phyloP scores from a whole-genome alignment of 2,329 filamentous ascomycete species.

The Lizonia empirigonia region DNA sequence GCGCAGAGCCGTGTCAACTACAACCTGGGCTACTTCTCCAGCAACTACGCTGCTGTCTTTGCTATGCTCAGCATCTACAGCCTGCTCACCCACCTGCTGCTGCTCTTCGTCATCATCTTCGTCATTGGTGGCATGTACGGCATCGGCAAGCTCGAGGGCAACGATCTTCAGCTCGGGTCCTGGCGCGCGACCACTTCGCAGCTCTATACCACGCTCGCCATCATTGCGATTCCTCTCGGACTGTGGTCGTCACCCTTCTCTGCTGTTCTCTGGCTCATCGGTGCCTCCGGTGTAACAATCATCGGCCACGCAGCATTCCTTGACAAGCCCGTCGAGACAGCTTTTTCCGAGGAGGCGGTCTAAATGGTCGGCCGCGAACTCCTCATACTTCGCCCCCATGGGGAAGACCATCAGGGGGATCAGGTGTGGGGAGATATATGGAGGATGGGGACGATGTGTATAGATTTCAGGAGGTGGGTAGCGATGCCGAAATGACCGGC shows the following conservation, averaged over 20 bases:
- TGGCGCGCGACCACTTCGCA: constrained; percentile 87
- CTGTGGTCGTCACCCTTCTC: constrained; percentile 83
- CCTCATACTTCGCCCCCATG: constrained; percentile 86
- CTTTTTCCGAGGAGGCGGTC: constrained; percentile 99
- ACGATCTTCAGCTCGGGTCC: constrained; percentile 84
- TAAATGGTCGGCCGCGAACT: constrained; percentile 99
- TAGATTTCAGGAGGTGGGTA: constrained; percentile 71
- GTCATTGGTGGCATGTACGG: constrained; percentile 86
- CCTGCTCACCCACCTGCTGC: constrained; percentile 80
- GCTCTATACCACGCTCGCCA: constrained; percentile 86
- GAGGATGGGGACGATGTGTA: constrained; percentile 53
- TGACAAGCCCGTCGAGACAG: constrained; percentile 99
- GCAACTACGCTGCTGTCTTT: constrained; percentile 96
- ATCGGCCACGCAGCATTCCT: constrained; percentile 93
- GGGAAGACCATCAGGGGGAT: constrained; percentile 98
- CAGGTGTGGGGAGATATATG: constrained; percentile 56
- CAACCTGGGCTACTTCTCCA: constrained; percentile 96
- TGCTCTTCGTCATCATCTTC: constrained; percentile 92
- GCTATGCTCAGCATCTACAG: constrained; percentile 96
- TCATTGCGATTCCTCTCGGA: constrained; percentile 82
- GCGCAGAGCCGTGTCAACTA: constrained; percentile 94
- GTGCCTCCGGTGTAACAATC: constrained; percentile 90
- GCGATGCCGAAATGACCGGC: constrained; percentile 56
- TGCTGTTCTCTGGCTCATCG: constrained; percentile 93
- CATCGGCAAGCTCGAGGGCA: constrained; percentile 87